Evolutionary conservation across 768 basidiomycete species (phyloP).

Genomic region (Pluteus cervinus): DNA sequence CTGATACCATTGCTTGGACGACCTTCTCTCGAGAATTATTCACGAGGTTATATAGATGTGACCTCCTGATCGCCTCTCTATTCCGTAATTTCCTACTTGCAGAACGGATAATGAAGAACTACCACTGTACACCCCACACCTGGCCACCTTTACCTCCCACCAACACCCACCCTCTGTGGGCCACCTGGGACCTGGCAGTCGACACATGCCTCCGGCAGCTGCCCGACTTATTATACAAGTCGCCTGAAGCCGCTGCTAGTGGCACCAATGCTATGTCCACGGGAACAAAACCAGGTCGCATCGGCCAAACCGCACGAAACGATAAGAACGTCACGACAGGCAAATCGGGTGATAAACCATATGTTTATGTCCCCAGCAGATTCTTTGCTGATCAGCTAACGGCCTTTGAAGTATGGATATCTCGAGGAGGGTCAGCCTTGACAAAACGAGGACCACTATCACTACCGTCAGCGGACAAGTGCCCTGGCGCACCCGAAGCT

Average conservation of each 20-base stretch:
- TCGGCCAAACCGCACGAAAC: conserved; percentile 24
- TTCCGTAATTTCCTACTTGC: conserved; percentile 98
- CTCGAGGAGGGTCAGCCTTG: conserved; percentile 82
- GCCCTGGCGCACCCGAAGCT: conserved; percentile 15
- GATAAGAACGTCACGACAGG: conserved; percentile 17
- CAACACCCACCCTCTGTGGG: conserved; percentile 96
- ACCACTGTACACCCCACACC: conserved; percentile 94
- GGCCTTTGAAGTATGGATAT: conserved; percentile 98
- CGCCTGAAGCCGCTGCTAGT: conserved; percentile 16
- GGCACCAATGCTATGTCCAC: conserved; percentile 17
- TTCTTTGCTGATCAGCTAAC: conserved; percentile 97
- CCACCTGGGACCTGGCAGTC: conserved; percentile 95
- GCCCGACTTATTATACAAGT: conserved; percentile 65
- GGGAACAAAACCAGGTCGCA: conserved; percentile 32
- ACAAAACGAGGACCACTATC: conserved; percentile 74
- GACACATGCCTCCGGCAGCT: conserved; percentile 91
- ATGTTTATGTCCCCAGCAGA: conserved; percentile 76
- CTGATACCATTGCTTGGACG: conserved; percentile 99
- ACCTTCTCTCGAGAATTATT: conserved; percentile 92
- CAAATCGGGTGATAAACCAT: conserved; percentile 38
- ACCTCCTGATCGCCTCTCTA: conserved; percentile 90
- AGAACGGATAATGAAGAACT: conserved; percentile 96
- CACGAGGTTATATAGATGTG: conserved; percentile 89
- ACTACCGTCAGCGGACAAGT: conserved; percentile 44
- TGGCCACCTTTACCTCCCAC: conserved; percentile 88